A percentile compares a stretch with the other conserved stretches of the same genome.
These are phyloP conservation scores for Aspergillus fischeri DNA, from an alignment of 2,329 filamentous ascomycete species.

Conservation along the genomic window DNA sequence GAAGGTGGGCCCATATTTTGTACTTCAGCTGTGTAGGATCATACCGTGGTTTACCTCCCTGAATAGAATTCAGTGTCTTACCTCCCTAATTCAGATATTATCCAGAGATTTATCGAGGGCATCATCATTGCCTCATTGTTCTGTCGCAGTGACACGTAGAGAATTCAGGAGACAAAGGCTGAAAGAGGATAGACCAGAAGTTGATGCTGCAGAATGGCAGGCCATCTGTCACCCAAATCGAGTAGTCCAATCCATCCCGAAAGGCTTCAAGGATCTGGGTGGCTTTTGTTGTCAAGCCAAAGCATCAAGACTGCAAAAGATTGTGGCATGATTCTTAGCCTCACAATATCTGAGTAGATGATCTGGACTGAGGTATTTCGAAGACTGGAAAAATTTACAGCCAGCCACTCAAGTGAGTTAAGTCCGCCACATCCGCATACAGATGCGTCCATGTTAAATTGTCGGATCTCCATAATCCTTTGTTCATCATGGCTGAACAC, in stretches of 20 bases:
- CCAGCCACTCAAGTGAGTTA: background rate
- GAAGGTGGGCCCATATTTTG: background rate
- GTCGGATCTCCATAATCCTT: background rate
- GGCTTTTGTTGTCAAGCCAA: background rate
- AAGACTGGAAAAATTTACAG: background rate
- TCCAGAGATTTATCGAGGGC: background rate
- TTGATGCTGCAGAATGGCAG: background rate
- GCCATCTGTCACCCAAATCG: background rate
- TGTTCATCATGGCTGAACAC: background rate
- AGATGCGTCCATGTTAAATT: background rate
- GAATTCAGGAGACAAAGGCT: too few species aligned
- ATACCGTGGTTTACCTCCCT: background rate
- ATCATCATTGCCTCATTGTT: background rate
- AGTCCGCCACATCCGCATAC: background rate
- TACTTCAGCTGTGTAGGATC: background rate
- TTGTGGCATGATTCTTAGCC: too few species aligned
- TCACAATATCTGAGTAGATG: background rate
- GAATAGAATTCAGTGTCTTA: background rate
- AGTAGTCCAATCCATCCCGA: background rate
- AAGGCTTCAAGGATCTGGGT: background rate
- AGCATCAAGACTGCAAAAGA: background rate
- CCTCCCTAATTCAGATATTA: background rate
- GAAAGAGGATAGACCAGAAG: background rate
- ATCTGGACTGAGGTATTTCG: background rate
- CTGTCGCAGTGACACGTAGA: background rate